Percentiles rank a stretch among this genome's conserved stretches.
Conservation (phyloP, 257 asterid genomes). For the Solanum ossicruentum region DNA sequence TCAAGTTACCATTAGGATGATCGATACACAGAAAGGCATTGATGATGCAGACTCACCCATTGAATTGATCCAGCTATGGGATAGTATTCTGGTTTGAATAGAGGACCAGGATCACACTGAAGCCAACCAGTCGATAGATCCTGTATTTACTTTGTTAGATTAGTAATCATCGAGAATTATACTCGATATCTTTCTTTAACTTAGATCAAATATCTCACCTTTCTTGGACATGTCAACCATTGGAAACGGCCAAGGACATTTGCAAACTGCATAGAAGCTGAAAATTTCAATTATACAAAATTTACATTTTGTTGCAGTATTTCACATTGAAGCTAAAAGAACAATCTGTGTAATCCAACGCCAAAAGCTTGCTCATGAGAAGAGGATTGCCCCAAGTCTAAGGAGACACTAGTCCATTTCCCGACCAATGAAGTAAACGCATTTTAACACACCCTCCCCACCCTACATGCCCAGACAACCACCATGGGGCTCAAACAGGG, state of each 20-base stretch:
- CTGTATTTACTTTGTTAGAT: conserved; percentile 19
- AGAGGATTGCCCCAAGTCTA: not conserved
- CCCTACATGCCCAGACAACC: not conserved
- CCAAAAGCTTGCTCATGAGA: not conserved
- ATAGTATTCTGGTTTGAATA: conserved; percentile 65
- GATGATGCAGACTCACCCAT: conserved; percentile 42
- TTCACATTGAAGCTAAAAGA: not conserved
- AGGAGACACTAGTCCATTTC: not conserved
- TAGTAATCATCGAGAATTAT: not conserved
- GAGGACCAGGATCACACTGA: conserved; percentile 80
- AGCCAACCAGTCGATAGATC: conserved; percentile 98
- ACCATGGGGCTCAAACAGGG: not conserved
- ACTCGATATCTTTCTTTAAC: not conserved
- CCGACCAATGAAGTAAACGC: not conserved
- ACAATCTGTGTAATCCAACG: not conserved
- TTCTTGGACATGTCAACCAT: conserved; percentile 98
- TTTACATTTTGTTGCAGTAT: not conserved
- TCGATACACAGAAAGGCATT: not conserved
- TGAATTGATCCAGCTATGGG: conserved; percentile 53
- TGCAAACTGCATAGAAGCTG: conserved; percentile 57
- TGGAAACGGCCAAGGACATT: conserved; percentile 63
- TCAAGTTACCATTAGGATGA: not conserved
- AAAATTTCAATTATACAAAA: not conserved
- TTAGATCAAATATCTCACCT: conserved; percentile 35
- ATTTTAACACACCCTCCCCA: not conserved